phyloP scores from a whole-genome alignment of 805 yeast genomes.

The Sugiyamaella smithiae region DNA sequence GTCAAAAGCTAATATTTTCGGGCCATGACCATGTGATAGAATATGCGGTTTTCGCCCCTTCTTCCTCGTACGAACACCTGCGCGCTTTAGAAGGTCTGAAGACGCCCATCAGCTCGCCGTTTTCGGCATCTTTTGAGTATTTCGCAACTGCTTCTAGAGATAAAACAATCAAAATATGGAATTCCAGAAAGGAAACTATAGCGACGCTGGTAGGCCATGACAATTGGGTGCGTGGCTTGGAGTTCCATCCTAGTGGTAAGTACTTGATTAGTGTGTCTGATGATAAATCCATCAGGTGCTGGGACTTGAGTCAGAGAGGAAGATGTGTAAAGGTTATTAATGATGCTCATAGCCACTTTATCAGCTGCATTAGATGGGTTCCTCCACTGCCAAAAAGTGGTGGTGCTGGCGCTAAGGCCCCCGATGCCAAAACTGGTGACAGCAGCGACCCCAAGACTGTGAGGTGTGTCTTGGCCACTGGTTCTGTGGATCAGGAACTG shows the following conservation, averaged over 20 bases:
- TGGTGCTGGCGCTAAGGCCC: constrained; percentile 19
- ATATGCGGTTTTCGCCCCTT: constrained; percentile 63
- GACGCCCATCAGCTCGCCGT: constrained; percentile 28
- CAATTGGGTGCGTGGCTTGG: constrained; percentile 77
- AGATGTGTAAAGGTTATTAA: constrained; percentile 49
- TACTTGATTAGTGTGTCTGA: constrained; percentile 71
- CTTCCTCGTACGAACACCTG: constrained; percentile 44
- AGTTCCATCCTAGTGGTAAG: constrained; percentile 73
- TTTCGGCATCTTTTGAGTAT: constrained; percentile 44
- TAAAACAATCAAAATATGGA: constrained; percentile 70
- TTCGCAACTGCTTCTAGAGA: constrained; percentile 81
- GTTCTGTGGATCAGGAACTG: constrained; percentile 56
- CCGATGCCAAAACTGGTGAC: constrained; percentile 28
- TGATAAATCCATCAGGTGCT: constrained; percentile 69
- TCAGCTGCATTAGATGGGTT: constrained; percentile 50
- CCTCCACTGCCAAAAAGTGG: constrained; percentile 21
- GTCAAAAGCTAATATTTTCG: constrained; percentile 60
- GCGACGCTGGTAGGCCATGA: constrained; percentile 68
- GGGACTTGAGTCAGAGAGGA: constrained; percentile 59
- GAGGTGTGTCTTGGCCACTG: constrained; percentile 63
- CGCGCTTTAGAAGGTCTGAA: constrained; percentile 43
- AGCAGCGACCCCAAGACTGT: constrained; percentile 42
- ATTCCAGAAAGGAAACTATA: constrained; percentile 58
- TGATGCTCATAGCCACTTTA: constrained; percentile 72
- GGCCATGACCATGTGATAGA: constrained; percentile 89